These are phyloP conservation scores for Bipolaris zeicola DNA, from an alignment of 2,329 filamentous ascomycete species.

Conservation along the genomic window DNA sequence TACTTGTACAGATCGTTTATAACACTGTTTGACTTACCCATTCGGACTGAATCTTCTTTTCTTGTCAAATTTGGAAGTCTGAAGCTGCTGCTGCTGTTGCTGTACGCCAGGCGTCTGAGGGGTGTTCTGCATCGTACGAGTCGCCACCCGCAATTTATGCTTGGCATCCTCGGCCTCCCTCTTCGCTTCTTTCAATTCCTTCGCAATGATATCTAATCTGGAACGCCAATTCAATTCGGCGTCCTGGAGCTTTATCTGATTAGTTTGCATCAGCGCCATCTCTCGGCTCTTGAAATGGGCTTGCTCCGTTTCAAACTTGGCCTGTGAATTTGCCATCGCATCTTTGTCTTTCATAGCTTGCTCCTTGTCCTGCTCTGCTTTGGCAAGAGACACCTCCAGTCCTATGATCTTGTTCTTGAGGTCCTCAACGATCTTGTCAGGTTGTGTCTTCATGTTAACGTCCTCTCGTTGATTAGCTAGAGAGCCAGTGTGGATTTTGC, in stretches of 20 bases:
- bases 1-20: background rate
- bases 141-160: background rate
- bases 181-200: background rate
- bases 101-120: background rate
- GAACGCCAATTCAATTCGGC: background rate
- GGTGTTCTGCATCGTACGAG: background rate
- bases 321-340: background rate
- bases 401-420: background rate
- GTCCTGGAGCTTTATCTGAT: background rate
- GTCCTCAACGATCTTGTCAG: background rate
- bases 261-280: background rate
- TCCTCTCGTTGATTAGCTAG: background rate
- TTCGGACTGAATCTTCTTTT: background rate
- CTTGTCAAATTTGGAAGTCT: background rate
- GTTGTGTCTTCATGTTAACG: background rate
- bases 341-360: background rate
- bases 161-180: background rate
- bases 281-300: background rate
- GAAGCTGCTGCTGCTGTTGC: background rate
- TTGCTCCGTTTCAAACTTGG: background rate
- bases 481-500: background rate
- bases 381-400: background rate
- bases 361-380: background rate
- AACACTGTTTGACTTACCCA: background rate
- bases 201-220: background rate